phyloP scores from a whole-genome alignment of 148 eudicot species.

The Persicaria tinctoria region DNA sequence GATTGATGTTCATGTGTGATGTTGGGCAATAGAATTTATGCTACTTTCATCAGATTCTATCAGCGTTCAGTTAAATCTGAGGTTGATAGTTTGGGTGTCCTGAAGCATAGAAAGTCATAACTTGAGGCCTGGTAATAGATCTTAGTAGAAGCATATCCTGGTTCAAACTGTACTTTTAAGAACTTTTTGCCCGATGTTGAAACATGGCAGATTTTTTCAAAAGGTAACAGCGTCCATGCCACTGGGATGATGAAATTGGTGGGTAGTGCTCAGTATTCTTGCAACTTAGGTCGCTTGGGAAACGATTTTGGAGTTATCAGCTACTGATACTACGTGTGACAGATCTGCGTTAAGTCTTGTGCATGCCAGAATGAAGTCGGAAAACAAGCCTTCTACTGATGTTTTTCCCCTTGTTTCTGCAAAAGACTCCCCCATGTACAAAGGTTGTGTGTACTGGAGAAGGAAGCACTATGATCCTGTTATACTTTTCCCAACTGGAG shows the following conservation, averaged over 20 bases:
- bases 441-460: conserved; percentile 33
- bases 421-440: conserved; percentile 15
- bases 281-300: conserved; percentile 26
- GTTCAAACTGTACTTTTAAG: not conserved
- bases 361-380: conserved; percentile 48
- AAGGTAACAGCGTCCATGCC: conserved; percentile 20
- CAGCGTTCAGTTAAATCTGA: not conserved
- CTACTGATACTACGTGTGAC: conserved; percentile 30
- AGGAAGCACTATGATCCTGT: conserved; percentile 25
- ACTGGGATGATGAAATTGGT: conserved; percentile 20
- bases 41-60: not conserved
- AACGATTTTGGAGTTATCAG: conserved; percentile 47
- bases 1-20: conserved; percentile 2
- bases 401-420: conserved; percentile 16
- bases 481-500: conserved; percentile 14
- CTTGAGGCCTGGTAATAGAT: not conserved
- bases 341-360: conserved; percentile 42
- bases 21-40: not conserved
- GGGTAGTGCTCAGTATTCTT: conserved; percentile 14
- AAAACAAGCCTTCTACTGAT: conserved; percentile 23
- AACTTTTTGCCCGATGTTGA: conserved; percentile 19
- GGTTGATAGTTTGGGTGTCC: not conserved
- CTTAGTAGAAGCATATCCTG: not conserved
- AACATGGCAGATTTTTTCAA: conserved; percentile 31
- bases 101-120: not conserved